Percentiles rank a stretch among this genome's conserved stretches.
Conservation (phyloP, 331 rosid genomes). For the Cucumis variabilis region DNA sequence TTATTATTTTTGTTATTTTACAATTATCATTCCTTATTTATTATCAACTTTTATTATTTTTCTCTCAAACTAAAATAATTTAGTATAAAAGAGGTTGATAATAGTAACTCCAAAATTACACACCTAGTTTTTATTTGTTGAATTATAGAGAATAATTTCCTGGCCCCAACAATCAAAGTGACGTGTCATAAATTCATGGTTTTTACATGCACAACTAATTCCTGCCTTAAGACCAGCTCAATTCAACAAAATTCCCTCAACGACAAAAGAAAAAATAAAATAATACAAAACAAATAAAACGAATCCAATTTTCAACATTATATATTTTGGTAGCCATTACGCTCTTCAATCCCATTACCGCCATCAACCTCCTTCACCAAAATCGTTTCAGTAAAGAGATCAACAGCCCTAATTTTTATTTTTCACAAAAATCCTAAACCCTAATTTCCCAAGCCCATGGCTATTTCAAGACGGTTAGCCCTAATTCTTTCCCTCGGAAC, state of each 20-base stretch:
- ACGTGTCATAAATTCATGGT: background rate
- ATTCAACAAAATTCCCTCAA: constrained; percentile 9
- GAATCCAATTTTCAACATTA: background rate
- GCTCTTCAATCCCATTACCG: background rate
- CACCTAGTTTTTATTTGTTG: too few relatives aligned
- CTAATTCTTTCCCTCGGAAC: constrained; percentile 14
- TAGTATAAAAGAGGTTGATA: too few relatives aligned
- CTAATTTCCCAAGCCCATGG: constrained; percentile 4
- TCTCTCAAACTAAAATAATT: too few relatives aligned
- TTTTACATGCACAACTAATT: background rate
- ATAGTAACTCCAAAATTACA: too few relatives aligned
- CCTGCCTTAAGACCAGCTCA: constrained; percentile 29
- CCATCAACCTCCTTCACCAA: background rate
- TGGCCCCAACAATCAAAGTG: too few relatives aligned
- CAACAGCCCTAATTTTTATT: background rate
- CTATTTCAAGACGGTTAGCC: constrained; percentile 18
- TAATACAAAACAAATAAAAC: background rate
- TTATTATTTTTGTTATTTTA: too few relatives aligned
- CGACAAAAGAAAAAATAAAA: background rate
- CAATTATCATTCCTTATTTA: too few relatives aligned
- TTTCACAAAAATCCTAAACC: background rate
- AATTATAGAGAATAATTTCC: background rate
- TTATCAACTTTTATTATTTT: too few relatives aligned
- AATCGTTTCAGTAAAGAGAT: background rate
- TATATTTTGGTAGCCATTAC: background rate